phyloP scores from a whole-genome alignment of 352 stramenopile genomes.

The Aphanomyces stellatus region DNA sequence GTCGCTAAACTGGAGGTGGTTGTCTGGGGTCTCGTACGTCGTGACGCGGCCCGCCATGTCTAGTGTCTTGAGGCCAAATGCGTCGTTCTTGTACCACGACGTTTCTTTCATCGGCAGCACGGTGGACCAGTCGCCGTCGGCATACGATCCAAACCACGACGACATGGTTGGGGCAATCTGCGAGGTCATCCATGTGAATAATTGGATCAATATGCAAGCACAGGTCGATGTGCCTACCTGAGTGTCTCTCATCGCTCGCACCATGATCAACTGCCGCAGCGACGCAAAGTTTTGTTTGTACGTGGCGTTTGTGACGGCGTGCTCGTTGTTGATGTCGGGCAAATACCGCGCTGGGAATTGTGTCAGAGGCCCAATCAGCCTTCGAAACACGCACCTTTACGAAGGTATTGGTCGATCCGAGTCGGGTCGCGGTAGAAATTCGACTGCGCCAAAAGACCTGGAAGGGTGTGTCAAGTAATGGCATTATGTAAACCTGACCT shows the following conservation, averaged over 20 bases:
- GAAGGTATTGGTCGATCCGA: conserved; percentile 63
- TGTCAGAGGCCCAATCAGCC: background rate
- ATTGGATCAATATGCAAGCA: background rate
- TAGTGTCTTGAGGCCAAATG: conserved; percentile 88
- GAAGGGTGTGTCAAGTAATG: no score
- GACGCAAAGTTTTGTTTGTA: conserved; percentile 85
- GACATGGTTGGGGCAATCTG: conserved; percentile 48
- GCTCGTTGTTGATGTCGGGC: conserved; percentile 90
- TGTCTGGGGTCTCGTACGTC: conserved; percentile 82
- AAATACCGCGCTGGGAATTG: conserved; percentile 50
- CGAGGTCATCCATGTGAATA: background rate
- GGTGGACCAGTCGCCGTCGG: conserved; percentile 51
- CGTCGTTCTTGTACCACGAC: conserved; percentile 87
- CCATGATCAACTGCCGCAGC: conserved; percentile 83
- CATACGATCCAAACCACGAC: conserved; percentile 81
- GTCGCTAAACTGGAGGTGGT: conserved; percentile 87
- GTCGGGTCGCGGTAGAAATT: conserved; percentile 92
- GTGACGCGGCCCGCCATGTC: conserved; percentile 81
- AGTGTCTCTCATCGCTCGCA: conserved; percentile 83
- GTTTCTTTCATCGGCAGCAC: conserved; percentile 89
- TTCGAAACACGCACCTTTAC: conserved; percentile 34
- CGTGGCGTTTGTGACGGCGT: conserved; percentile 47
- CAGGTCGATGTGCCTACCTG: conserved; percentile 53
- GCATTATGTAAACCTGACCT: conserved; percentile 27
- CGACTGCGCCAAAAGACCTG: conserved; percentile 85